Evolutionary conservation across 2,329 filamentous ascomycete genomes (phyloP), one percentile per base, ranked within the genome.

Genomic region (Penicillium hordei): DNA sequence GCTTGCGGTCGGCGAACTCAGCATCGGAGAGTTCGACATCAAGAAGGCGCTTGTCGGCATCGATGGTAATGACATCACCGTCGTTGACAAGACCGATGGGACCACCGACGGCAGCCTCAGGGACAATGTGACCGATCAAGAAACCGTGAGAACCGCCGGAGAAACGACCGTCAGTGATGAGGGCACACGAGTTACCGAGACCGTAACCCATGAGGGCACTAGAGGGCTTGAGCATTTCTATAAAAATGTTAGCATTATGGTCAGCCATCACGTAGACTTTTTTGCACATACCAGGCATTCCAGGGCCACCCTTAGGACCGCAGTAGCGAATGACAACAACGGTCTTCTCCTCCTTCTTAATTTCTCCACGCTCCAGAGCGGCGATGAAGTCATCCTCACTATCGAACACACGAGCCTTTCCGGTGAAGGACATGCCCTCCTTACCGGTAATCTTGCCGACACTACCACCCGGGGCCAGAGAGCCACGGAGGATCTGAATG

Each of bases 81-180:
- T 94, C 83, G 66, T 79, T 72, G 2, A 97, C 90, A 4, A 96
- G 78, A 0, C 89, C 93, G 68, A 97, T 91, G 0, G 93, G 93
- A 0, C 93, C 93, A 17, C 93, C 93, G 1, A 88, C 87, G 1
- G 90, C 91, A 0, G 93, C 93, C 76, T 97, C 93, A 2, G 93
- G 93, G 4, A 90, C 89, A 15, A 97, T 90, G 70, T 96, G 93
- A 2, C 93, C 93, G 13, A 97, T 90, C 68, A 96, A 93, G 75
- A 96, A 96, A 0, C 91, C 91, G 74, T 96, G 93, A 50, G 84
- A 89, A 1, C 91, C 93, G 33, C 93, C 93, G 52, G 84, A 89
- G 75, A 96, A 97, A 48, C 93, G 80, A 0, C 93, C 93, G 71
- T 97, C 88, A 1, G 88, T 91, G 73, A 91, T 87, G 38, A 91